phyloP scores from a whole-genome alignment of 1,139 yeast species.

The Suhomyces maxii region DNA sequence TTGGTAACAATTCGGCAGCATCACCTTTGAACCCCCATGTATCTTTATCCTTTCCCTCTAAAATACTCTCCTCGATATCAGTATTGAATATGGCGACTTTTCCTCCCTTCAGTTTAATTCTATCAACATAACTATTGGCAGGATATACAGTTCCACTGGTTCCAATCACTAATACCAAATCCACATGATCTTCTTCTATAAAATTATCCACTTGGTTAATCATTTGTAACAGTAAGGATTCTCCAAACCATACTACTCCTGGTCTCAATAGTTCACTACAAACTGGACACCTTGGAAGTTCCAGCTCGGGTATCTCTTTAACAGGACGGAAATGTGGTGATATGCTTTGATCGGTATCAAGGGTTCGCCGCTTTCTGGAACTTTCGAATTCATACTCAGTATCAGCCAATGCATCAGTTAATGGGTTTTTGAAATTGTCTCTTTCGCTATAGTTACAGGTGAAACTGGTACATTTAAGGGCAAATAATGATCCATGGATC shows the following conservation, averaged over 20 bases:
- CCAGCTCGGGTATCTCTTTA: slow-evolving; percentile 44
- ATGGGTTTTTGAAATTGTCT: slow-evolving; percentile 58
- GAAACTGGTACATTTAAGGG: slow-evolving; percentile 72
- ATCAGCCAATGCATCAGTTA: slow-evolving; percentile 55
- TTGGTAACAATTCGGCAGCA: slow-evolving; percentile 70
- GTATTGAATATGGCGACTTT: slow-evolving; percentile 82
- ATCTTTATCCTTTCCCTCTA: slow-evolving; percentile 41
- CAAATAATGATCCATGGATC: slow-evolving; percentile 78
- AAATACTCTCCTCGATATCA: slow-evolving; percentile 50
- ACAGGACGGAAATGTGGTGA: slow-evolving; percentile 53
- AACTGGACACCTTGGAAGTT: slow-evolving; percentile 75
- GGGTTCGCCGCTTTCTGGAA: slow-evolving; percentile 8
- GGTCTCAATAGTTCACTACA: slow-evolving; percentile 71
- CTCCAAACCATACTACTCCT: slow-evolving; percentile 94
- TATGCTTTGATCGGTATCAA: slow-evolving; percentile 13
- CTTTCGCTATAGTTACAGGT: slow-evolving; percentile 61
- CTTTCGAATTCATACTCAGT: slow-evolving; percentile 33
- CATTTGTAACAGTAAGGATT: slow-evolving; percentile 63
- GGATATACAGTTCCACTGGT: slow-evolving; percentile 89
- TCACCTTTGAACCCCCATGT: slow-evolving; percentile 81
- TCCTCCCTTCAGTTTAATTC: slow-evolving; percentile 72
- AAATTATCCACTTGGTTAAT: slow-evolving; percentile 72
- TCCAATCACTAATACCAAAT: slow-evolving; percentile 77
- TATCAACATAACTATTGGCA: slow-evolving; percentile 84
- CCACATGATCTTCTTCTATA: slow-evolving; percentile 59